Percentiles rank a stretch among this genome's conserved stretches.
phyloP scores from a whole-genome alignment of 306 rosid species.

The Cyclanthera cordifolia region DNA sequence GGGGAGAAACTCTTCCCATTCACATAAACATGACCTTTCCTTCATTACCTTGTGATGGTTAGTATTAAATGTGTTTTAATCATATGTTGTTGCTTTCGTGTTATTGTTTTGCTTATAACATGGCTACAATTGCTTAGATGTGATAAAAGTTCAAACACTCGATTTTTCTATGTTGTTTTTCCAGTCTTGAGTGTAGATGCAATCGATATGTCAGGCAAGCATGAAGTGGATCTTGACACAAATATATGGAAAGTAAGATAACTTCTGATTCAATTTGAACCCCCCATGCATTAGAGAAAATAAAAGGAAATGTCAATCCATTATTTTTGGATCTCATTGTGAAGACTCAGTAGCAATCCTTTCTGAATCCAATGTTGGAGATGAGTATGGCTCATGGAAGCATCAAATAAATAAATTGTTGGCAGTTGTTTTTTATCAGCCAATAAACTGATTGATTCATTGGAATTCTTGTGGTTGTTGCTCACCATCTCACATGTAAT shows the following conservation, averaged over 20 bases:
- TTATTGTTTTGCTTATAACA: background rate
- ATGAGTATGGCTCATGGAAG: background rate
- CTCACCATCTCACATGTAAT: background rate
- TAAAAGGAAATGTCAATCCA: too few relatives aligned
- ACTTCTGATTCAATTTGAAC: background rate
- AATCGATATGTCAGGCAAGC: slow-evolving; percentile 96
- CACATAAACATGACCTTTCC: slow-evolving; percentile 92
- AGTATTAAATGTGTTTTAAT: slow-evolving; percentile 19
- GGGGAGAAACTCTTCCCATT: slow-evolving; percentile 94
- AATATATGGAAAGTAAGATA: slow-evolving; percentile 82
- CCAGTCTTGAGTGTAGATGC: slow-evolving; percentile 95
- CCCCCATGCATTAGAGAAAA: too few relatives aligned
- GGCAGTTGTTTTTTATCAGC: background rate
- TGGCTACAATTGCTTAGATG: too few relatives aligned
- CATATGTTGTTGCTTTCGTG: slow-evolving; percentile 7
- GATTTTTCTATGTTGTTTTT: slow-evolving; percentile 12
- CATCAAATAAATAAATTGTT: background rate
- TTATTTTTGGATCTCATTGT: too few relatives aligned
- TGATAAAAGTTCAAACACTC: slow-evolving; percentile 14
- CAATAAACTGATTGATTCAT: background rate
- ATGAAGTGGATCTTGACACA: slow-evolving; percentile 97
- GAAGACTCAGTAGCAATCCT: background rate
- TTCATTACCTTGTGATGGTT: slow-evolving; percentile 90
- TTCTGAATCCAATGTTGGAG: background rate
- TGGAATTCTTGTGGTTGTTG: background rate